Evolutionary conservation across 2,329 filamentous ascomycete genomes (phyloP).

Genomic region (Fusarium devonianum): DNA sequence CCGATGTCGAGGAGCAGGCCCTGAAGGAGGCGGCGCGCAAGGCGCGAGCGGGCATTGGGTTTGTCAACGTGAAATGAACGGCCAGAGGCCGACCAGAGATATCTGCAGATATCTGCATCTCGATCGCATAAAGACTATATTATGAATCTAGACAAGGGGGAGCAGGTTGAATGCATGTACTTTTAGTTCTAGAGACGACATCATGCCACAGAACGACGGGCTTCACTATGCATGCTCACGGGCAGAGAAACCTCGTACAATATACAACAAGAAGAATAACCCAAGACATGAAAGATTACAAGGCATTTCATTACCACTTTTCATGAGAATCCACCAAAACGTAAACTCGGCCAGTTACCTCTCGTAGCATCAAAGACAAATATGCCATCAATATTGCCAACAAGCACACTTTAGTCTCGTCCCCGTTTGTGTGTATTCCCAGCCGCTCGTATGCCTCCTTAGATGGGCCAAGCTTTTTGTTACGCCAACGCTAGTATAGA

Average conservation of each 20-base stretch:
- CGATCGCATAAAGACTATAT: neutral
- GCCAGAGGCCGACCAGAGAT: too few species aligned
- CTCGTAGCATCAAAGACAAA: neutral
- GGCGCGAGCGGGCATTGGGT: slow-evolving; percentile 69
- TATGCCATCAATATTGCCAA: neutral
- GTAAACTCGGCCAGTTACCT: slow-evolving; percentile 8
- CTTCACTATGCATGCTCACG: neutral
- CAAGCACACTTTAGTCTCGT: neutral
- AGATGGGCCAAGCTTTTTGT: slow-evolving; percentile 39
- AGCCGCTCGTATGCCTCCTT: too few species aligned
- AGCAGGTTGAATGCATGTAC: neutral
- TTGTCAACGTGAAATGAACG: slow-evolving; percentile 68
- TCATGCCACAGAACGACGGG: too few species aligned
- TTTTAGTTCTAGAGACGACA: neutral
- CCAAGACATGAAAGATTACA: slow-evolving; percentile 11
- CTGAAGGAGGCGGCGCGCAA: slow-evolving; percentile 63
- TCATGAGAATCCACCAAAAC: slow-evolving; percentile 26
- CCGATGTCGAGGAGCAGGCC: slow-evolving; percentile 69
- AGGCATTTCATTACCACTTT: slow-evolving; percentile 35
- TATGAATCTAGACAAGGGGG: neutral
- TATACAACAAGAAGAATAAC: neutral
- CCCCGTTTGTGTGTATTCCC: too few species aligned
- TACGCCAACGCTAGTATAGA: slow-evolving; percentile 44
- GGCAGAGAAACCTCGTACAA: neutral
- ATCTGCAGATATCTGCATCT: too few species aligned